These are phyloP conservation scores for Pseudozyma sp. DNA, from an alignment of 1,284 basidiomycete species.

Conservation along the genomic window DNA sequence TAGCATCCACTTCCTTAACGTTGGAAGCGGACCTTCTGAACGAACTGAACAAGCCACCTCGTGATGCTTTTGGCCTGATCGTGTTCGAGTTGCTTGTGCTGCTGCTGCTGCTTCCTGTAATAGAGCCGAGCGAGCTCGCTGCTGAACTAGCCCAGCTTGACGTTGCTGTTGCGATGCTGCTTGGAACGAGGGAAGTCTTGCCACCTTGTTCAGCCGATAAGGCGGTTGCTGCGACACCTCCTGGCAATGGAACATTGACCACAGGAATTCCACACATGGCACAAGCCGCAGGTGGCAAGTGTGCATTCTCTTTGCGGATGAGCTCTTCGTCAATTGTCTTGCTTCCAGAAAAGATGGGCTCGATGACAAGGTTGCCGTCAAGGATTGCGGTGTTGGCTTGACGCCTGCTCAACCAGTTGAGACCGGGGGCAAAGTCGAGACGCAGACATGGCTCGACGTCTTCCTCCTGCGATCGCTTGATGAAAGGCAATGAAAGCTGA, in stretches of 20 bases:
- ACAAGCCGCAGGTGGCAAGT: conserved; percentile 61
- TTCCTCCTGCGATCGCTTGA: conserved; percentile 83
- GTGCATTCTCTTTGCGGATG: conserved; percentile 54
- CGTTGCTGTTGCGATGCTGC: conserved; percentile 47
- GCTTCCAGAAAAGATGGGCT: conserved; percentile 77
- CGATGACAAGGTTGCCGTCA: conserved; percentile 86
- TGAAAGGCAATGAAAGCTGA: conserved; percentile 79
- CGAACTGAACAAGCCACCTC: conserved; percentile 51
- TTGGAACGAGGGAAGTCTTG: conserved; percentile 39
- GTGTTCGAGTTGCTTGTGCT: conserved; percentile 26
- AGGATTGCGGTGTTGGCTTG: conserved; percentile 88
- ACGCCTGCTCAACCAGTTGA: conserved; percentile 91
- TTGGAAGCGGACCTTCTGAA: conserved; percentile 33
- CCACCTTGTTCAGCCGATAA: conserved; percentile 39
- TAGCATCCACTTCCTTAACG: conserved; percentile 13
- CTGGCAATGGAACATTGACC: conserved; percentile 61
- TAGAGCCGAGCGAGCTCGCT: conserved; percentile 44
- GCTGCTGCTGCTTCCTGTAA: conserved; percentile 34
- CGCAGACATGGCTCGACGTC: conserved; percentile 94
- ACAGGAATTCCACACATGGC: conserved; percentile 62
- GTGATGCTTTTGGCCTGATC: conserved; percentile 41
- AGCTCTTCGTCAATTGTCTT: conserved; percentile 55
- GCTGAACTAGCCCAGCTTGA: conserved; percentile 53
- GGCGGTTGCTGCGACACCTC: conserved; percentile 37
- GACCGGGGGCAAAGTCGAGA: conserved; percentile 89